Percentiles rank a stretch among this genome's conserved stretches.
These are phyloP conservation scores for Pseudoturritis turrita DNA, from an alignment of 345 rosid species.

Conservation along the genomic window DNA sequence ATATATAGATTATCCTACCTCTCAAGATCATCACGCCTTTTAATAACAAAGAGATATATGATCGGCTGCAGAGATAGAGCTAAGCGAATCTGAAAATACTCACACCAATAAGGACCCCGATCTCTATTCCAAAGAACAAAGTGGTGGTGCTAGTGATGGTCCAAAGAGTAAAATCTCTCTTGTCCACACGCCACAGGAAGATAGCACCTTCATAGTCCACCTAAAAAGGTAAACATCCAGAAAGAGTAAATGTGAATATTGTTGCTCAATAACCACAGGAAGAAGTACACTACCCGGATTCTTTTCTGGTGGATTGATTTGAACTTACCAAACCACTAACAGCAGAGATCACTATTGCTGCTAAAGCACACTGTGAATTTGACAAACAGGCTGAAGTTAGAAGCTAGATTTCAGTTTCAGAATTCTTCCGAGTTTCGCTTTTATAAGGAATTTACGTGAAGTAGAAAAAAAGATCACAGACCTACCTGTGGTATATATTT, in stretches of 20 bases:
- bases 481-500: constrained; percentile 88
- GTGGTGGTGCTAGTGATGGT: constrained; percentile 70
- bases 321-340: constrained; percentile 85
- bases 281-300: not conserved
- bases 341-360: constrained; percentile 92
- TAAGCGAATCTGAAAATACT: constrained; percentile 28
- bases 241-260: constrained; percentile 9
- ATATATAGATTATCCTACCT: not conserved
- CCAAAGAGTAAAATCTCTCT: constrained; percentile 98
- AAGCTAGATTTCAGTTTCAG: not conserved
- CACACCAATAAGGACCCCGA: constrained; percentile 96
- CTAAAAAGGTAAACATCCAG: constrained; percentile 38
- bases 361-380: constrained; percentile 83
- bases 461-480: not conserved
- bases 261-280: not conserved
- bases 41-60: not conserved
- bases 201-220: constrained; percentile 94
- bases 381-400: not conserved
- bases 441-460: not conserved
- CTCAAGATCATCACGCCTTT: not conserved
- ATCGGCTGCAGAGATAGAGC: not conserved
- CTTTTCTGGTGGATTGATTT: constrained; percentile 6
- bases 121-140: constrained; percentile 89
- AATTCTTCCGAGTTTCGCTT: not conserved
- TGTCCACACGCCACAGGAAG: constrained; percentile 89